A percentile compares a stretch with the other conserved stretches of the same genome.
Conservation (phyloP, 768 basidiomycete species). For the Amanita polypyramis region DNA sequence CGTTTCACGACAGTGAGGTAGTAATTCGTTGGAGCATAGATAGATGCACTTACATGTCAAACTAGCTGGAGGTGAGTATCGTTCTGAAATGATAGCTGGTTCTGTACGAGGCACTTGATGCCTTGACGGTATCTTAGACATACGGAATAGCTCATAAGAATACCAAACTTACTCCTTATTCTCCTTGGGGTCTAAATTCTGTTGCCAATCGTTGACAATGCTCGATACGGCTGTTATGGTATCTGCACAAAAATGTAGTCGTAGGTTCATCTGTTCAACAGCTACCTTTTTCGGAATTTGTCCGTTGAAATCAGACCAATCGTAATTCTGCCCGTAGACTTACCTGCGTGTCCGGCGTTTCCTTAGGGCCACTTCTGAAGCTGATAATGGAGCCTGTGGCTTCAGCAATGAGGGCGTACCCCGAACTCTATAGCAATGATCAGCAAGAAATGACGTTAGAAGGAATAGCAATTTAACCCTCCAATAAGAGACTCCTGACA, state of each 20-base stretch:
- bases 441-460: not conserved
- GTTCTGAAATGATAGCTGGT: constrained; percentile 24
- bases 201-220: constrained; percentile 40
- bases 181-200: constrained; percentile 21
- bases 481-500: constrained; percentile 44
- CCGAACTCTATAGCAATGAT: constrained; percentile 16
- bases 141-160: not conserved
- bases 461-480: constrained; percentile 33
- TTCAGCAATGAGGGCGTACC: constrained; percentile 43
- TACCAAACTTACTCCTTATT: constrained; percentile 17
- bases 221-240: constrained; percentile 49
- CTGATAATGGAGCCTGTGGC: not conserved
- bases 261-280: constrained; percentile 42
- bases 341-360: constrained; percentile 2
- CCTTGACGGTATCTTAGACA: constrained; percentile 12
- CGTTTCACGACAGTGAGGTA: not conserved
- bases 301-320: not conserved
- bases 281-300: constrained; percentile 30
- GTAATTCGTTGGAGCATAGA: not conserved
- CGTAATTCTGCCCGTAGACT: not conserved
- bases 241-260: constrained; percentile 71
- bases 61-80: constrained; percentile 8
- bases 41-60: constrained; percentile 27
- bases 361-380: not conserved
- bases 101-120: constrained; percentile 15